Conservation (phyloP, 768 basidiomycete species). For the Mycena amicta region DNA sequence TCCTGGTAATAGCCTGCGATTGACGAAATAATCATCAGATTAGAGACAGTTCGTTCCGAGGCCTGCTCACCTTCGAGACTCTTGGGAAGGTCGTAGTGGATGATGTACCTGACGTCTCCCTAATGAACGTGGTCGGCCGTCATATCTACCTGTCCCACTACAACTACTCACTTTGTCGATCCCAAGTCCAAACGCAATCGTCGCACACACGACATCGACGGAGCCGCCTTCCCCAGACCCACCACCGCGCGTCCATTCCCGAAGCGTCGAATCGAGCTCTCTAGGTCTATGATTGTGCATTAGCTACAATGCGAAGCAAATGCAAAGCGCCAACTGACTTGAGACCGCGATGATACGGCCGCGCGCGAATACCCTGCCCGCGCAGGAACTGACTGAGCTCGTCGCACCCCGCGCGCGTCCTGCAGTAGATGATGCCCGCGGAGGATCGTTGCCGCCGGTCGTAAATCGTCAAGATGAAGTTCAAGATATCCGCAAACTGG, state of each 20-base stretch:
- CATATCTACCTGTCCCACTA: neutral
- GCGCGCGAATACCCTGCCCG: slow-evolving; percentile 64
- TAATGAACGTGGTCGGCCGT: no score
- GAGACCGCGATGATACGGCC: slow-evolving; percentile 77
- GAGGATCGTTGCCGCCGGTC: slow-evolving; percentile 59
- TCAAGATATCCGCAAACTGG: slow-evolving; percentile 65
- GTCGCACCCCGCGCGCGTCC: slow-evolving; percentile 67
- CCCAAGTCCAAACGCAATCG: slow-evolving; percentile 85
- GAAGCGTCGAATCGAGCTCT: slow-evolving; percentile 63
- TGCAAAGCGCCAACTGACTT: slow-evolving; percentile 44
- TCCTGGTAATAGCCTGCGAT: slow-evolving; percentile 83
- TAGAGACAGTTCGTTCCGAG: neutral
- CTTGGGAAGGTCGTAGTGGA: slow-evolving; percentile 82
- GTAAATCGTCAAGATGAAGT: slow-evolving; percentile 68
- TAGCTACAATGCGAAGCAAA: neutral
- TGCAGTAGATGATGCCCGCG: slow-evolving; percentile 79
- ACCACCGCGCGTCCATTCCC: slow-evolving; percentile 56
- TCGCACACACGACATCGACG: slow-evolving; percentile 72
- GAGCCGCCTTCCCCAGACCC: slow-evolving; percentile 46
- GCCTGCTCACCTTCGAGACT: slow-evolving; percentile 72
- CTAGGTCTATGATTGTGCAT: slow-evolving; percentile 36
- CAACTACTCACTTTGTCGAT: slow-evolving; percentile 64
- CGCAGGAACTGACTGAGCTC: slow-evolving; percentile 66
- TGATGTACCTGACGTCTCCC: slow-evolving; percentile 56
- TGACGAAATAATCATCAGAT: slow-evolving; percentile 8